These are phyloP conservation scores for Monosporascus ibericus DNA, from an alignment of 2,329 filamentous ascomycete species.

Conservation along the genomic window DNA sequence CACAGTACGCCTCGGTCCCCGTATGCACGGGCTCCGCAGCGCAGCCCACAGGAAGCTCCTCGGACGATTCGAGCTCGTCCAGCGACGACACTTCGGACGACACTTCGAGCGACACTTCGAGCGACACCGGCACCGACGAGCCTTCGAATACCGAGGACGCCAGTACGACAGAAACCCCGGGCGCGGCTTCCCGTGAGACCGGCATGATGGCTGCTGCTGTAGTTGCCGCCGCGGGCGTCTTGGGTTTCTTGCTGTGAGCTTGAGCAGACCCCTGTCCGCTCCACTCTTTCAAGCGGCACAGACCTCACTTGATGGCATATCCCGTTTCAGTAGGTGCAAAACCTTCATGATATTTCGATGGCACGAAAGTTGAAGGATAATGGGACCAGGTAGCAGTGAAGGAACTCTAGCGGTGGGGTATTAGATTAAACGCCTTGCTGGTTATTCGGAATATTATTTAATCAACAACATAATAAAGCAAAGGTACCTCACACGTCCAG, in stretches of 20 bases:
- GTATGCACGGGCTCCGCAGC: slow-evolving; percentile 6
- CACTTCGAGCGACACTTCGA: background rate
- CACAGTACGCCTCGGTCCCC: slow-evolving; percentile 6
- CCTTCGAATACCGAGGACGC: background rate
- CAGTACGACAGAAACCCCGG: background rate
- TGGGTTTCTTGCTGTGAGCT: slow-evolving; percentile 9
- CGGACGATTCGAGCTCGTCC: background rate
- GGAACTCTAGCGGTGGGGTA: too few relatives aligned
- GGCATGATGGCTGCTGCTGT: slow-evolving; percentile 11
- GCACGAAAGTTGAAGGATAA: too few relatives aligned
- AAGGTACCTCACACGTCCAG: rapidly evolving
- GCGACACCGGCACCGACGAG: background rate
- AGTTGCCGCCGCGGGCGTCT: slow-evolving; percentile 10
- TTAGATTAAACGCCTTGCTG: too few relatives aligned
- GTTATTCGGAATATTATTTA: too few relatives aligned
- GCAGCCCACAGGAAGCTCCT: too few relatives aligned
- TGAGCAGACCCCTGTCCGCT: background rate
- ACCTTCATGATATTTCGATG: too few relatives aligned
- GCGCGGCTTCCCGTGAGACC: slow-evolving; percentile 13
- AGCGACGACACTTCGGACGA: background rate
- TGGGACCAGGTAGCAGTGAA: too few relatives aligned
- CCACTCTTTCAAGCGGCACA: slow-evolving; percentile 6
- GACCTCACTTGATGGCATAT: background rate
- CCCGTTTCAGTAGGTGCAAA: too few relatives aligned
- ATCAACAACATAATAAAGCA: too few relatives aligned